Evolutionary conservation across 202 grass and related monocot species (phyloP).

Genomic region (Hordeum pubiflorum): DNA sequence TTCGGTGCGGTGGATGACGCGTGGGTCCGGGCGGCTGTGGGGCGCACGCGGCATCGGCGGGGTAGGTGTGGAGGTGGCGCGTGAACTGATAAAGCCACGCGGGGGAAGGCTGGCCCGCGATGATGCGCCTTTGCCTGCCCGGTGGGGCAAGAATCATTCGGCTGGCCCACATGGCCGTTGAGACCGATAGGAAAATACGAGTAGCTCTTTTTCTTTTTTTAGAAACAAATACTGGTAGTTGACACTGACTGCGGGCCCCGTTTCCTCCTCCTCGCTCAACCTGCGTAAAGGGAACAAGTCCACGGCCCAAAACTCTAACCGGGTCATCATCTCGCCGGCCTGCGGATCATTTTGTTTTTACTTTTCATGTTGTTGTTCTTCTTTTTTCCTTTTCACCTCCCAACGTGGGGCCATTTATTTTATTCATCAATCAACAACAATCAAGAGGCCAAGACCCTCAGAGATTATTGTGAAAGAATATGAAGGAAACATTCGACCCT

Average conservation of each 20-base stretch:
- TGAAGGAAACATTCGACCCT: too few species aligned
- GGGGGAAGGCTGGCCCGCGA: background rate
- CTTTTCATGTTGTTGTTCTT: background rate
- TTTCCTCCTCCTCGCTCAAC: background rate
- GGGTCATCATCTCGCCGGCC: background rate
- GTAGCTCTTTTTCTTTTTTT: background rate
- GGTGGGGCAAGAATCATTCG: background rate
- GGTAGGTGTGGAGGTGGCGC: background rate
- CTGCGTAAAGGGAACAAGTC: background rate
- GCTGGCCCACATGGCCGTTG: background rate
- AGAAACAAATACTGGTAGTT: too few species aligned
- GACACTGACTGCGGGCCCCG: too few species aligned
- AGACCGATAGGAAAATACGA: background rate
- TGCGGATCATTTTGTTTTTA: background rate
- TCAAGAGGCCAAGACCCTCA: background rate
- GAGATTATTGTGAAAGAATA: too few species aligned
- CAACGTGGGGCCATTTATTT: background rate
- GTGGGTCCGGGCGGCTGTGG: background rate
- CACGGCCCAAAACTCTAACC: background rate
- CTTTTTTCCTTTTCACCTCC: background rate
- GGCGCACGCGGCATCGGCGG: rapidly evolving
- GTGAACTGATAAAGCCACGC: background rate
- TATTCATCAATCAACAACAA: background rate
- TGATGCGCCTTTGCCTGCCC: background rate
- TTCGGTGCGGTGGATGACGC: background rate